Base-by-base conservation (phyloP, 164 flowering plant genomes). In the Chloranthus sessilifolius region DNA sequence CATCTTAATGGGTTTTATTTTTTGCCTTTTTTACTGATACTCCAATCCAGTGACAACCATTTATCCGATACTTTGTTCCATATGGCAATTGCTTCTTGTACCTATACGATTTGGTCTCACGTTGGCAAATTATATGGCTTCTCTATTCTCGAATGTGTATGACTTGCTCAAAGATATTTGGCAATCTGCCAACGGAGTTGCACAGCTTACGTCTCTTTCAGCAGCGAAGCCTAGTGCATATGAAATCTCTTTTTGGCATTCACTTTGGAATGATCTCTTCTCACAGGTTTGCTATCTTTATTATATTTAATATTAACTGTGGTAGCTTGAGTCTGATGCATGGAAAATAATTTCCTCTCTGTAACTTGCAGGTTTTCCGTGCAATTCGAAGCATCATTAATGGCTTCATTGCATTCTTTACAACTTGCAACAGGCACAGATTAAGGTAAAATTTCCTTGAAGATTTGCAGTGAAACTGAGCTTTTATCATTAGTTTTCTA, bases 401-500 rank as follows among this genome's bases (percentile, higher is more conserved):
- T 33, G 65, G 65, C 17, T 30, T 61, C 10, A 42, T 48, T 40
- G 55, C 55, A 6, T 61, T 61, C 26, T 43, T 40, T 17, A 19
- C 47, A n/a, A 4, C 59, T 16, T 61, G 65, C 53, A 61, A 54
- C 42, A 40, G 65, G 54, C 65, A 61, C 36, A 41, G 65, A 17
- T 28, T 61, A 47, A 61, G 65, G 65, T 61, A 39, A n/a, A n/a
- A n/a, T n/a, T n/a, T n/a, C n/a, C n/a, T n/a, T n/a, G n/a, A n/a
- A n/a, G n/a, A n/a, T n/a, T n/a, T n/a, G n/a, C n/a, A n/a, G n/a
- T n/a, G n/a, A n/a, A n/a, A n/a, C n/a, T n/a, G n/a, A n/a, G n/a
- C n/a, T n/a, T n/a, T n/a, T n/a, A n/a, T n/a, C n/a, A n/a, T n/a
- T n/a, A n/a, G n/a, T n/a, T n/a, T n/a, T n/a, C n/a, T n/a, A n/a